Percentiles rank a stretch among this genome's conserved stretches.
Conservation (phyloP, 495 filamentous ascomycete genomes). For the Lasiosphaeria miniovina region DNA sequence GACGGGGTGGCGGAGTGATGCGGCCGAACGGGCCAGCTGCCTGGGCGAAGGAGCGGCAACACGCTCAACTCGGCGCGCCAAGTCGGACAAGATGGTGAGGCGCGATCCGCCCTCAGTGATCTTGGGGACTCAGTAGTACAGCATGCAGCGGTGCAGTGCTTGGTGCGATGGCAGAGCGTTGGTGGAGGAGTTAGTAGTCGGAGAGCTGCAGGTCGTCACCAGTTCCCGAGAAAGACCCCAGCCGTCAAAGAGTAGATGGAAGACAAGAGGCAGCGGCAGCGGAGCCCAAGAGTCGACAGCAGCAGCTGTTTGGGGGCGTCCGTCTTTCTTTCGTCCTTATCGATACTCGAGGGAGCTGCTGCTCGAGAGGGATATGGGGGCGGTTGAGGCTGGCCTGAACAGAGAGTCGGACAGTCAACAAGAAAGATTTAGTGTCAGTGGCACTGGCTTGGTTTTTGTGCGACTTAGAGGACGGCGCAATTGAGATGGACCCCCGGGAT, state of each 20-base stretch:
- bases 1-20: conserved; percentile 13
- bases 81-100: conserved; percentile 48
- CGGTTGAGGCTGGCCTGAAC: conserved; percentile 11
- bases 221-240: conserved; percentile 14
- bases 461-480: conserved; percentile 44
- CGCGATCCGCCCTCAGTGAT: conserved; percentile 41
- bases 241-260: conserved; percentile 19
- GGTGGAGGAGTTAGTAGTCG: conserved; percentile 25
- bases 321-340: conserved; percentile 17
- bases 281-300: conserved; percentile 12
- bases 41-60: conserved; percentile 12
- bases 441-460: conserved; percentile 50
- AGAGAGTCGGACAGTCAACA: conserved; percentile 30
- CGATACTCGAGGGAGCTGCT: conserved; percentile 16
- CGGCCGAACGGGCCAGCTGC: conserved; percentile 19
- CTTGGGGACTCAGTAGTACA: conserved; percentile 42
- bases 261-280: neutral
- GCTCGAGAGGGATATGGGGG: conserved; percentile 1
- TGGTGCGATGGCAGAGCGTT: conserved; percentile 32
- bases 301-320: conserved; percentile 11
- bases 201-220: conserved; percentile 39
- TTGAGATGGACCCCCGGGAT: conserved; percentile 36
- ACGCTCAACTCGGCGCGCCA: conserved; percentile 17
- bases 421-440: conserved; percentile 46
- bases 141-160: conserved; percentile 36